Conservation (phyloP, 176 grass and related monocot genomes). For the Hordeum marinum region DNA sequence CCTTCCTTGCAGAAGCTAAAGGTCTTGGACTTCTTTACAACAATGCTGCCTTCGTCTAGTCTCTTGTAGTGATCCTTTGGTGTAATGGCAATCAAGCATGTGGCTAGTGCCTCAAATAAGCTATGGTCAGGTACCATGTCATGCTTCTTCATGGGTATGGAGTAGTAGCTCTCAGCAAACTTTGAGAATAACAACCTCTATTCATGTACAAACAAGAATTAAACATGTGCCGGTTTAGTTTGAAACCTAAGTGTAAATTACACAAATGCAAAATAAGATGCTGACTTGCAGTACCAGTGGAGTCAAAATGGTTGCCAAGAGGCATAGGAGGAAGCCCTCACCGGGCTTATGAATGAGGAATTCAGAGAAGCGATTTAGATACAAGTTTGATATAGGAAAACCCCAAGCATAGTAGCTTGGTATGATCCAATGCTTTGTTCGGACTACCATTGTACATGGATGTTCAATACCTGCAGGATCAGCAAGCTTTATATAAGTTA, state of each 20-base stretch:
- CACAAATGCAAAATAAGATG: not conserved
- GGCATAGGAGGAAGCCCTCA: constrained; percentile 25
- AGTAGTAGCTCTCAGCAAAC: constrained; percentile 58
- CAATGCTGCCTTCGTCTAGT: constrained; percentile 59
- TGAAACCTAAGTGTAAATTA: not conserved
- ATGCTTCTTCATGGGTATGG: constrained; percentile 45
- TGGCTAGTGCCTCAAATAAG: constrained; percentile 28
- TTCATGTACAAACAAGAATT: not conserved
- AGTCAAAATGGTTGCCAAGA: constrained; percentile 20
- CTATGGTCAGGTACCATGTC: constrained; percentile 54
- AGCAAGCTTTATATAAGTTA: not conserved
- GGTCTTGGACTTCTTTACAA: constrained; percentile 46
- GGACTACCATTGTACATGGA: constrained; percentile 36
- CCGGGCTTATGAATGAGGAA: constrained; percentile 40
- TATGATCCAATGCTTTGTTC: constrained; percentile 49
- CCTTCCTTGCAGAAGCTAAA: constrained; percentile 56
- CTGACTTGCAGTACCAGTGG: constrained; percentile 25
- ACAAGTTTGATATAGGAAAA: constrained; percentile 14
- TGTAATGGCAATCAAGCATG: constrained; percentile 36
- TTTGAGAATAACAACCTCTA: constrained; percentile 50
- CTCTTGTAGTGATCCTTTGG: constrained; percentile 48
- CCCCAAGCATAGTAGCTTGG: constrained; percentile 36
- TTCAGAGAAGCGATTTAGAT: constrained; percentile 38
- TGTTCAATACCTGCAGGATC: not conserved
- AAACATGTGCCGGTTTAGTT: not conserved